Percentiles rank a stretch among this genome's conserved stretches.
Conservation (phyloP, 2,329 filamentous ascomycete species). For the Talaromyces albobiverticillius region DNA sequence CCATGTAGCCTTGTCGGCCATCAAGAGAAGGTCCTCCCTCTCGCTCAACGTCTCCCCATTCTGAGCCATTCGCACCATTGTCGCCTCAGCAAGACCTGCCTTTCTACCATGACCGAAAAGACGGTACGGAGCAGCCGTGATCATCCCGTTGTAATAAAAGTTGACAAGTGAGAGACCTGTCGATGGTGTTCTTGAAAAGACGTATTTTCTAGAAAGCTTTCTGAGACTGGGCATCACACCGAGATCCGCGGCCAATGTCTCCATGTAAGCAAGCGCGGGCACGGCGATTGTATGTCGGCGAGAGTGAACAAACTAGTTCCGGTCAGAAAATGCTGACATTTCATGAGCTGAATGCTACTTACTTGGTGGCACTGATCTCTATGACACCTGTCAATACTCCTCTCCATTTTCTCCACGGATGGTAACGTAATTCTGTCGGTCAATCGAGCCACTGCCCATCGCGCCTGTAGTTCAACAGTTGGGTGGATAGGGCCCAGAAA, state of each 20-base stretch:
- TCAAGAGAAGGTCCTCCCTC: slow-evolving; percentile 19
- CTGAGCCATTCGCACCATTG: slow-evolving; percentile 27
- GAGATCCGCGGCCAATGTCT: slow-evolving; percentile 31
- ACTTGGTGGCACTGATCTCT: slow-evolving; percentile 23
- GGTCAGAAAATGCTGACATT: neutral
- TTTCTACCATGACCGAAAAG: slow-evolving; percentile 32
- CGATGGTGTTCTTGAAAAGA: slow-evolving; percentile 26
- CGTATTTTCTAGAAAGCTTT: slow-evolving; percentile 22
- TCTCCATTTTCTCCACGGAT: slow-evolving; percentile 23
- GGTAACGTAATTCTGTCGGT: slow-evolving; percentile 25
- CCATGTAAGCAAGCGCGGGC: slow-evolving; percentile 30
- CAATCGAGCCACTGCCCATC: slow-evolving; percentile 31
- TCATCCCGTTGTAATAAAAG: slow-evolving; percentile 36
- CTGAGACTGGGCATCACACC: slow-evolving; percentile 31
- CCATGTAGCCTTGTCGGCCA: slow-evolving; percentile 3
- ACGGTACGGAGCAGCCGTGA: slow-evolving; percentile 35
- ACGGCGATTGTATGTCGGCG: slow-evolving; percentile 29
- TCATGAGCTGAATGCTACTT: slow-evolving; percentile 4
- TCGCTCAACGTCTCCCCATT: slow-evolving; percentile 24
- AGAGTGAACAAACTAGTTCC: slow-evolving; percentile 27
- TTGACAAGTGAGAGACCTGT: slow-evolving; percentile 26
- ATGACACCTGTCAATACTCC: slow-evolving; percentile 25
- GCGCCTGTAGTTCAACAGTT: slow-evolving; percentile 33
- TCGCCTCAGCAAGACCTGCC: slow-evolving; percentile 29
- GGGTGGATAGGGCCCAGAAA: slow-evolving; percentile 31